Evolutionary conservation across 1,284 basidiomycete genomes (phyloP).

Genomic region (Naganishia sp.): DNA sequence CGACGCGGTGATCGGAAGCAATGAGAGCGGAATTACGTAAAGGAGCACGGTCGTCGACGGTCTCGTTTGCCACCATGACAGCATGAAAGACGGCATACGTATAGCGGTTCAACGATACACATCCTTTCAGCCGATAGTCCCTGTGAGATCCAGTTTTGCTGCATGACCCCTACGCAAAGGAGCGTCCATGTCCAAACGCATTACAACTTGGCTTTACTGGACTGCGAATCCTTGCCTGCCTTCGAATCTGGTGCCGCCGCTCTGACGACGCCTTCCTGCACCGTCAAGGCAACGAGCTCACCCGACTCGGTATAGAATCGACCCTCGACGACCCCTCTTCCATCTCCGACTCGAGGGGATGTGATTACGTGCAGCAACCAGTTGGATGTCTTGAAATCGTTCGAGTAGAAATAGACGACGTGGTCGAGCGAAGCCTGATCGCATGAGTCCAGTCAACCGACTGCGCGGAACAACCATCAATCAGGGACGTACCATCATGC

Average conservation of each 20-base stretch:
- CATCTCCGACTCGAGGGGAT: slow-evolving; percentile 67
- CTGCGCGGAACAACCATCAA: slow-evolving; percentile 13
- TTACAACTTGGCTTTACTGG: slow-evolving; percentile 24
- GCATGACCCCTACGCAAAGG: too few relatives aligned
- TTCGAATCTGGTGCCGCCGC: slow-evolving; percentile 36
- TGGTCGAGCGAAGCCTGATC: slow-evolving; percentile 78
- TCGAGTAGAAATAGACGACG: slow-evolving; percentile 75
- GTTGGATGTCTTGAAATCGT: slow-evolving; percentile 72
- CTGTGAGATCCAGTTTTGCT: too few relatives aligned
- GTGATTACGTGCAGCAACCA: slow-evolving; percentile 80
- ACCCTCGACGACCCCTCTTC: slow-evolving; percentile 73
- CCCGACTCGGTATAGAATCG: slow-evolving; percentile 74
- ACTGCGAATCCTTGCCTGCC: not conserved
- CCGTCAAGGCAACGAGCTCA: slow-evolving; percentile 70
- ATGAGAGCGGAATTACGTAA: slow-evolving; percentile 1
- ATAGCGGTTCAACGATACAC: too few relatives aligned
- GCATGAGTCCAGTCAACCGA: not conserved
- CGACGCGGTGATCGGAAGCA: slow-evolving; percentile 1
- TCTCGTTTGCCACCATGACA: too few relatives aligned
- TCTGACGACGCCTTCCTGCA: slow-evolving; percentile 73
- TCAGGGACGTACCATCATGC: slow-evolving; percentile 66
- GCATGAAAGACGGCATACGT: too few relatives aligned
- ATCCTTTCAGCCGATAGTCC: too few relatives aligned
- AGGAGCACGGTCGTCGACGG: not conserved
- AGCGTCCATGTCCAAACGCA: not conserved